phyloP scores from a whole-genome alignment of 768 basidiomycete species.

The Russula lepida region DNA sequence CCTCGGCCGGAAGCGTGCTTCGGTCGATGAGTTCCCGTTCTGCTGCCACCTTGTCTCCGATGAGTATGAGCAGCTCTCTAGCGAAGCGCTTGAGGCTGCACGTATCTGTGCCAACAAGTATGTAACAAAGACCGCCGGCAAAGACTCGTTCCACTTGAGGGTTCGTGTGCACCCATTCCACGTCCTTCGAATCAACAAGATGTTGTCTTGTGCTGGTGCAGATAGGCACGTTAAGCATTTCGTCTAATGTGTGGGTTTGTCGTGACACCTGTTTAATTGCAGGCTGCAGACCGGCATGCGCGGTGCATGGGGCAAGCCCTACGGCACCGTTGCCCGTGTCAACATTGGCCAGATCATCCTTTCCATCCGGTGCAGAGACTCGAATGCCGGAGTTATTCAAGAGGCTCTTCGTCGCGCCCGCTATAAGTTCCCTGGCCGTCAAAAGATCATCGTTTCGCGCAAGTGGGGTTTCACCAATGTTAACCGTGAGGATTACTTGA shows the following conservation, averaged over 20 bases:
- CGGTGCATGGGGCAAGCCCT: conserved; percentile 99
- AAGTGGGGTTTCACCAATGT: conserved; percentile 99
- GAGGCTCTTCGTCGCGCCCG: conserved; percentile 96
- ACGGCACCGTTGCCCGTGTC: conserved; percentile 91
- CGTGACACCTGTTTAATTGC: background rate
- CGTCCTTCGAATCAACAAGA: conserved; percentile 99
- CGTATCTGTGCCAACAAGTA: conserved; percentile 99
- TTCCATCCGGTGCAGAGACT: conserved; percentile 86
- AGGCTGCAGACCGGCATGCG: conserved; percentile 97
- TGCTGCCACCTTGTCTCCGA: conserved; percentile 95
- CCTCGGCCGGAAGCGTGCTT: conserved; percentile 90
- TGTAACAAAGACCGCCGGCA: conserved; percentile 94
- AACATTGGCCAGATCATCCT: conserved; percentile 96
- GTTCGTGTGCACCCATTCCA: conserved; percentile 98
- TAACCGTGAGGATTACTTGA: conserved; percentile 78
- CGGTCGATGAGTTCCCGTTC: conserved; percentile 97
- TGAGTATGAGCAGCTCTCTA: conserved; percentile 95
- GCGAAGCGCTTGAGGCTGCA: conserved; percentile 93
- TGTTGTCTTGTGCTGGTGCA: conserved; percentile 98
- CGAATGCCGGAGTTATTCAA: conserved; percentile 79
- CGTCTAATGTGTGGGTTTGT: background rate
- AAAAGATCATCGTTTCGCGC: conserved; percentile 94
- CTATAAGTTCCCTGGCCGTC: conserved; percentile 99
- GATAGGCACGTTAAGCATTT: conserved; percentile 62
- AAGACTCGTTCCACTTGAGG: conserved; percentile 97